Conservation (phyloP, 2,329 filamentous ascomycete genomes). For the Pseudocercospora fuligena region DNA sequence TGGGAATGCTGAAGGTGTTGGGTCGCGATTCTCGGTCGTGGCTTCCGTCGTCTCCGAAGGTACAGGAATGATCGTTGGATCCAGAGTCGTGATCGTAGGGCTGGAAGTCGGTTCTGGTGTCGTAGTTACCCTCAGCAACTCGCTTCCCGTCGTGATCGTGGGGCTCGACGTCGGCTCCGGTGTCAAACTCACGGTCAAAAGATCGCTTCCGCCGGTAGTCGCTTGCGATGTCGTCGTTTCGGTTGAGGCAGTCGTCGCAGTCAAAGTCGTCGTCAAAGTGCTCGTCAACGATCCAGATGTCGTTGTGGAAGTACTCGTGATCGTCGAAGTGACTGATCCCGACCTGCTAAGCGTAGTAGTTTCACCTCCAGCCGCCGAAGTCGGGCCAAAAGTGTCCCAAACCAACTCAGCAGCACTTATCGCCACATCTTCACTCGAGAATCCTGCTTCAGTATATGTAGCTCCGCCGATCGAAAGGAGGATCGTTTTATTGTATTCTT, state of each 20-base stretch:
- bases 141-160: background rate
- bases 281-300: background rate
- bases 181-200: background rate
- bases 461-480: slow-evolving; percentile 73
- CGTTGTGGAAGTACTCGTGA: background rate
- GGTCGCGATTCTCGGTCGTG: background rate
- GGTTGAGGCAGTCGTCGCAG: background rate
- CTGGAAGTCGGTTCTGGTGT: slow-evolving; percentile 1
- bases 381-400: slow-evolving; percentile 73
- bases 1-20: background rate
- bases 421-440: slow-evolving; percentile 59
- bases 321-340: background rate
- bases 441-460: slow-evolving; percentile 71
- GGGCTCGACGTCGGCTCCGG: background rate
- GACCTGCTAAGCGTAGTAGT: background rate
- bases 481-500: slow-evolving; percentile 68
- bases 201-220: background rate
- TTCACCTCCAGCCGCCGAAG: background rate
- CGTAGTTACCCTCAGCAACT: background rate
- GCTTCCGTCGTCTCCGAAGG: background rate
- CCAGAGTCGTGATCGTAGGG: background rate
- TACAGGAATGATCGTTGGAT: background rate
- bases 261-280: background rate
- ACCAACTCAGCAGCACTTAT: slow-evolving; percentile 63
- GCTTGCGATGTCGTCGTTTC: background rate